A percentile compares a stretch with the other conserved stretches of the same genome.
Evolutionary conservation across 192 early-diverging fungal genomes (phyloP).

Genomic region (Lobosporangium transversale): DNA sequence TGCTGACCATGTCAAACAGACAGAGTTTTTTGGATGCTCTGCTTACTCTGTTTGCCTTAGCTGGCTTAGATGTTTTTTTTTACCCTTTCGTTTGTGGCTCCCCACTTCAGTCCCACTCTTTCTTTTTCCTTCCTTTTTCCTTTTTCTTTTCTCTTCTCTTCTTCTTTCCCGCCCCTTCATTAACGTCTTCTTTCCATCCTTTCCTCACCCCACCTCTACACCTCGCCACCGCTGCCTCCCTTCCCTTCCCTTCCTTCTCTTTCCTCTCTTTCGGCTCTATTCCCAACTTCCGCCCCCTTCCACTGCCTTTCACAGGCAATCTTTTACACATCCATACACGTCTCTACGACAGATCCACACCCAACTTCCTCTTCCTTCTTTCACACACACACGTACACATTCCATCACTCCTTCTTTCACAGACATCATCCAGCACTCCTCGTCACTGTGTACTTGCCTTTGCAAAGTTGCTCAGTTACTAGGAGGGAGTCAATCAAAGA

Average conservation of each 20-base stretch:
- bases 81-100: not conserved
- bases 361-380: too few relatives aligned
- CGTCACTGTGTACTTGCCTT: too few relatives aligned
- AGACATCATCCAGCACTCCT: too few relatives aligned
- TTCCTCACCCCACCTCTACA: not conserved
- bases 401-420: not conserved
- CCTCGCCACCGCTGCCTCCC: not conserved
- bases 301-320: not conserved
- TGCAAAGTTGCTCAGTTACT: too few relatives aligned
- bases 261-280: not conserved
- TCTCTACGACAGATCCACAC: not conserved
- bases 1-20: too few relatives aligned
- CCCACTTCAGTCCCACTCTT: not conserved
- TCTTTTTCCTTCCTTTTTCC: not conserved
- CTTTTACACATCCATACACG: not conserved
- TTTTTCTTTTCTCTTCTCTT: not conserved
- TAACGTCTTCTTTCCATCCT: slow-evolving; percentile 3
- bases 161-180: not conserved
- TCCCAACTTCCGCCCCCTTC: not conserved
- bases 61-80: too few relatives aligned
- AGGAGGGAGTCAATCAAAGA: too few relatives aligned
- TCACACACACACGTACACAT: too few relatives aligned
- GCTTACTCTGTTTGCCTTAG: too few relatives aligned
- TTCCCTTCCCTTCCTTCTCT: not conserved
- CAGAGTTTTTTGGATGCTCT: too few relatives aligned